Evolutionary conservation across 495 filamentous ascomycete genomes (phyloP), one percentile per base, ranked within the genome.

Genomic region (Penicillium paradoxum): DNA sequence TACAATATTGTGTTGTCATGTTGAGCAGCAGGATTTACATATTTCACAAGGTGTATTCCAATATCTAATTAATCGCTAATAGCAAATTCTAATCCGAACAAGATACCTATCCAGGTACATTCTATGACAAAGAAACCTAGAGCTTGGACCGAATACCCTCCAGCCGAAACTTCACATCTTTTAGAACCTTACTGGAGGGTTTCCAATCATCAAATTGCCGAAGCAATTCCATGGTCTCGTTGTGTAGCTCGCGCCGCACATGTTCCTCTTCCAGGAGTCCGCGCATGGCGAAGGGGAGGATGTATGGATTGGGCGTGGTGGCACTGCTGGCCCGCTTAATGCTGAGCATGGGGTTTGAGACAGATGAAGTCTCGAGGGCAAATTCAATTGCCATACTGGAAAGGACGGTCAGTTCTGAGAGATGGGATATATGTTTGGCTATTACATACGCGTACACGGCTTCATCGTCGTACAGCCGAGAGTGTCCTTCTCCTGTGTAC

Each of bases 131-230:
- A 37, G 37, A 17, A 25, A 5, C 39, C 27, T 19, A 96, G 27
- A 93, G 72, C 68, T 90, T 95, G 6, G 87, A 91, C 57, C 89
- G 77, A 40, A 98, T 91, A 7, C 87, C 91, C 76, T 98, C 93
- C 36, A 98, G 73, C 57, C 93, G 79, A 66, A 95, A 98, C 65
- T 93, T 96, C 30, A 98, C 93, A 74, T 98, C 93, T 69, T 90
- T 96, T 49, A 98, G 71, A 29, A 85, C 86, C 73, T 97, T 98
- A 9, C 79, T 93, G 0, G 76, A 76, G 7, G 93, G 93, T 64
- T 87, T 90, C 93, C 93, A 98, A 39, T 89, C 83, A 65, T 98
- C 91, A 68, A 97, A 98, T 61, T 95, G 86, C 58, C 77, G 76
- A 11, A 98, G 73, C 37, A 98, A 71, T 60, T 91, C 85, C 46